phyloP scores from a whole-genome alignment of 2,329 filamentous ascomycete species.

The Magnaporthiopsis incrustans region DNA sequence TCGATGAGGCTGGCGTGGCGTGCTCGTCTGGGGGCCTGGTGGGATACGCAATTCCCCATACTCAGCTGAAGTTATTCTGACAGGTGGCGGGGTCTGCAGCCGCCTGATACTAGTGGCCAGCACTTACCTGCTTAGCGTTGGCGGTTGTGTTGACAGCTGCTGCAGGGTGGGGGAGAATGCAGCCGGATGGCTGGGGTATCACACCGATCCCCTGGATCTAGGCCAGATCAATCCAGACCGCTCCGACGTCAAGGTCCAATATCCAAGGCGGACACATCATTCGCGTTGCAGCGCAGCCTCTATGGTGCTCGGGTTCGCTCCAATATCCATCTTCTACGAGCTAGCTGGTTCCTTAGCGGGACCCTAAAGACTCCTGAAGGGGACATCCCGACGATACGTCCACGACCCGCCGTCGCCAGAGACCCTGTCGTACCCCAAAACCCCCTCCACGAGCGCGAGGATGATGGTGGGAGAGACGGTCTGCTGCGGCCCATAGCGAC shows the following conservation, averaged over 20 bases:
- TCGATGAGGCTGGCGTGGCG: not conserved
- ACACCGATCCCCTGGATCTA: too few species aligned
- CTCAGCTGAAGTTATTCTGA: too few species aligned
- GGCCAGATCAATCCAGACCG: too few species aligned
- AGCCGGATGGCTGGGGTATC: too few species aligned
- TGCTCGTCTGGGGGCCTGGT: not conserved
- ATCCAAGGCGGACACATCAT: not conserved
- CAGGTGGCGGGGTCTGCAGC: too few species aligned
- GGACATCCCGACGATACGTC: constrained; percentile 11
- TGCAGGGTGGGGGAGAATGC: too few species aligned
- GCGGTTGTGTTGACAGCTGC: too few species aligned
- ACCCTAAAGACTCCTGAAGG: not conserved
- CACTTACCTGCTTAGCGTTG: too few species aligned
- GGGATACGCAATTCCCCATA: not conserved
- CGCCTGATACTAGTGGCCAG: too few species aligned
- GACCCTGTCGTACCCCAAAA: constrained; percentile 35
- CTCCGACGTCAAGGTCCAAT: not conserved
- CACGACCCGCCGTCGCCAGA: constrained; percentile 7
- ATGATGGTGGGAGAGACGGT: constrained; percentile 34
- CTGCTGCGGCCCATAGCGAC: constrained; percentile 22
- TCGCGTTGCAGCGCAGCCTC: not conserved
- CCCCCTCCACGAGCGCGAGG: constrained; percentile 36
- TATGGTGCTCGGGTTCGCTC: not conserved
- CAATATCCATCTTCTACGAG: too few species aligned
- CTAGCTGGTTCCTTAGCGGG: not conserved